phyloP scores from a whole-genome alignment of 2,329 filamentous ascomycete genomes.

The Stemphylium beticola region DNA sequence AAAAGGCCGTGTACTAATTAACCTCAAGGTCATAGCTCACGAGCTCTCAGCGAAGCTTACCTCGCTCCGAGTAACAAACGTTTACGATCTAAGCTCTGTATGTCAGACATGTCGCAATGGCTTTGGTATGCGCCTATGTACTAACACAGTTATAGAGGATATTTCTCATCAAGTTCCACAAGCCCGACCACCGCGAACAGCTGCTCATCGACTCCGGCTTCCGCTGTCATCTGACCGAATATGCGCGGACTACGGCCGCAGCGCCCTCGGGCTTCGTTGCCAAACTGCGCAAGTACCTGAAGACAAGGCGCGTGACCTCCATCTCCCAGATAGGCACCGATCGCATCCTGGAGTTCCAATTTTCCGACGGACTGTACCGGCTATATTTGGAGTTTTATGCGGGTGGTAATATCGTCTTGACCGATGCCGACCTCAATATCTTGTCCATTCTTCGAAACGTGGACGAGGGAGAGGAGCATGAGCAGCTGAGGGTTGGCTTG shows the following conservation, averaged over 20 bases:
- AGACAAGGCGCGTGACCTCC: slow-evolving; percentile 81
- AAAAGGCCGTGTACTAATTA: slow-evolving; percentile 2
- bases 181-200: slow-evolving; percentile 86
- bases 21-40: slow-evolving; percentile 81
- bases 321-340: slow-evolving; percentile 91
- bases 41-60: slow-evolving; percentile 82
- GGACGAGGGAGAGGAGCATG: slow-evolving; percentile 79
- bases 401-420: slow-evolving; percentile 91
- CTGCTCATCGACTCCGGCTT: slow-evolving; percentile 94
- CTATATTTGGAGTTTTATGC: slow-evolving; percentile 96
- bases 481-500: slow-evolving; percentile 77
- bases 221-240: slow-evolving; percentile 91
- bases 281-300: slow-evolving; percentile 83
- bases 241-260: slow-evolving; percentile 83
- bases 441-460: slow-evolving; percentile 82
- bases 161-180: slow-evolving; percentile 92
- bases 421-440: slow-evolving; percentile 82
- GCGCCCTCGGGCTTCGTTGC: slow-evolving; percentile 86
- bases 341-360: slow-evolving; percentile 87
- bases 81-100: slow-evolving; percentile 91
- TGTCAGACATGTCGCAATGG: slow-evolving; percentile 12
- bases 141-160: slow-evolving; percentile 65
- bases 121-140: slow-evolving; percentile 33
- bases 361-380: slow-evolving; percentile 87
- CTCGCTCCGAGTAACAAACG: slow-evolving; percentile 83